Conservation (phyloP, 176 grass and related monocot species). For the Triticum turgidum region DNA sequence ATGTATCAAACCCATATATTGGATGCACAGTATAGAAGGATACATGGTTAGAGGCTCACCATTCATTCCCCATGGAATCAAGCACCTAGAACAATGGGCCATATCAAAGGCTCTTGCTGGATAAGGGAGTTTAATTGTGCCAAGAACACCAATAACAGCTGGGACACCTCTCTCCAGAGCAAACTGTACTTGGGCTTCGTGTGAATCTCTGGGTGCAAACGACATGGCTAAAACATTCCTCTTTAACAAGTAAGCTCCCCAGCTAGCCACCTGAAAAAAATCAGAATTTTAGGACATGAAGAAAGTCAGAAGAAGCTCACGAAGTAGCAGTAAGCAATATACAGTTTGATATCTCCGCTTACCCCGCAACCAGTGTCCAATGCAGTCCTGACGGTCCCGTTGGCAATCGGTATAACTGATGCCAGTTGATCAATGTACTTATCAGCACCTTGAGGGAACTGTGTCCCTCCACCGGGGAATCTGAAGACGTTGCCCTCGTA, state of each 20-base stretch:
- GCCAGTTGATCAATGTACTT: slow-evolving; percentile 92
- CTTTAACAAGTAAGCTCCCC: slow-evolving; percentile 92
- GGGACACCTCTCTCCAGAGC: slow-evolving; percentile 94
- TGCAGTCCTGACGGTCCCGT: slow-evolving; percentile 90
- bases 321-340: slow-evolving; percentile 2
- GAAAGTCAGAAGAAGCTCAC: neutral
- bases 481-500: slow-evolving; percentile 90
- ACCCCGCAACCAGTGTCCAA: slow-evolving; percentile 97
- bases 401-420: slow-evolving; percentile 72
- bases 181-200: slow-evolving; percentile 97
- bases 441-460: slow-evolving; percentile 93
- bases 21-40: slow-evolving; percentile 24
- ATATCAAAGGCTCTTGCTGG: slow-evolving; percentile 95
- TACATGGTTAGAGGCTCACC: slow-evolving; percentile 43
- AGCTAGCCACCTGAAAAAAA: slow-evolving; percentile 88
- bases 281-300: neutral
- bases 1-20: neutral
- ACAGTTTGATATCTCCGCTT: slow-evolving; percentile 23
- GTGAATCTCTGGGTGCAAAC: slow-evolving; percentile 92
- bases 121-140: slow-evolving; percentile 86
- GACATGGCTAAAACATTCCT: slow-evolving; percentile 93
- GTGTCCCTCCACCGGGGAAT: slow-evolving; percentile 91
- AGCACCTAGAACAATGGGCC: slow-evolving; percentile 96
- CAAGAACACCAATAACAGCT: slow-evolving; percentile 86
- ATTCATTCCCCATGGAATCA: slow-evolving; percentile 89